Base-by-base conservation (phyloP, 768 basidiomycete genomes). In the Kwoniella shandongensis region DNA sequence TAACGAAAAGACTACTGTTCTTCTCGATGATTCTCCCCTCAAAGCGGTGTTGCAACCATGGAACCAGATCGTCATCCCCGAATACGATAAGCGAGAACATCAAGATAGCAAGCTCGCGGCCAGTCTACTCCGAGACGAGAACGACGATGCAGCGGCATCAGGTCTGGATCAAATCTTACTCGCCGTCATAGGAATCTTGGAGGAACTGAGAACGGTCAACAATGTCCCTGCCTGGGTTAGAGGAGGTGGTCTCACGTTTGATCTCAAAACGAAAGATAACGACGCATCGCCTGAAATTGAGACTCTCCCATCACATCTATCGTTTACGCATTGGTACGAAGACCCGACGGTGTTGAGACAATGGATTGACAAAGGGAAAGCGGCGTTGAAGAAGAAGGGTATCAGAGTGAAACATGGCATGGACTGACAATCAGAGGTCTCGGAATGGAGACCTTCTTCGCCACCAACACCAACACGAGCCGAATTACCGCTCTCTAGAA, bases 221-320 rank as follows among this genome's bases (percentile, higher is more conserved):
- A 70, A 69, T 38, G 61, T 76, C 2, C 75, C 75, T 11, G 62
- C 70, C 2, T 76, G 73, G 73, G 63, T 76, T 20, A 61, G 67
- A 26, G 61, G 57, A 3, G 73, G 73, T 12, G 72, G 72, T 2
- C 44, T 76, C 17, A 56, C 23, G 11, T n/a, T 27, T 3, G 44
- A 32, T 7, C 1, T 35, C 18, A 20, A 25, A 4, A 27, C 38
- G 13, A 38, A 44, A 11, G 35, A 20, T 18, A 27, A 32, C n/a
- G 53, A 51, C 8, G 40, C 18, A 27, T 18, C 44, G 15, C 39
- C 51, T 1, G 40, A 39, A 10, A n/a, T 71, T 2, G 54, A 65
- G 26, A n/a, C 49, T 20, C 52, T 73, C 0, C 72, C 72, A 3
- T 56, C 62, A 8, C 69, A 70, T 40, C 50, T 39, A 13, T 18